These are phyloP conservation scores for Yamadazyma sp. DNA, from an alignment of 805 yeast species.

Conservation along the genomic window DNA sequence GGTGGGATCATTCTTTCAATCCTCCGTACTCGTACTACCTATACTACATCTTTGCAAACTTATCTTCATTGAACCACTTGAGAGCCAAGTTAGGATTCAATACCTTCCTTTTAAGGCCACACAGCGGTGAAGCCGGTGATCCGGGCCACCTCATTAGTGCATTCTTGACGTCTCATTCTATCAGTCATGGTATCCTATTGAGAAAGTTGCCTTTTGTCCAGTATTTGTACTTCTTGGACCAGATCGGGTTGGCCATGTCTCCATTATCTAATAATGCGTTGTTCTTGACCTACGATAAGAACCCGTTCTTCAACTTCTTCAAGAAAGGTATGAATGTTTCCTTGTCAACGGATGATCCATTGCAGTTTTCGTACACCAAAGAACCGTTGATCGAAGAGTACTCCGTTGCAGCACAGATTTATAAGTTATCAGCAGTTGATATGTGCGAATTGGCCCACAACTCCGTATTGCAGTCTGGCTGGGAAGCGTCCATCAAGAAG, in stretches of 20 bases:
- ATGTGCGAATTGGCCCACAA: constrained; percentile 96
- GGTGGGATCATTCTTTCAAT: constrained; percentile 76
- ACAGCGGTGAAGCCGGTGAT: constrained; percentile 99
- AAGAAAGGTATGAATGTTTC: constrained; percentile 93
- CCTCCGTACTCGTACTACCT: constrained; percentile 98
- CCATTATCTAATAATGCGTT: constrained; percentile 96
- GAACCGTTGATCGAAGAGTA: constrained; percentile 98
- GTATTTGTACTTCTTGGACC: constrained; percentile 88
- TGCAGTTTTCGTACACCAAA: constrained; percentile 94
- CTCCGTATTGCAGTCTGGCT: constrained; percentile 92
- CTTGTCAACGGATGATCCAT: constrained; percentile 94
- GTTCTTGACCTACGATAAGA: constrained; percentile 93
- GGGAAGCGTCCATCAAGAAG: constrained; percentile 79
- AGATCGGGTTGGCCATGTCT: constrained; percentile 97
- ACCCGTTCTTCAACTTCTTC: constrained; percentile 90
- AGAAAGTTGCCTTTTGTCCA: constrained; percentile 95
- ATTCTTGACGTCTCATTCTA: constrained; percentile 84
- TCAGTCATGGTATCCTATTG: constrained; percentile 90
- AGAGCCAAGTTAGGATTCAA: constrained; percentile 73
- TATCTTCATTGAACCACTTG: constrained; percentile 84
- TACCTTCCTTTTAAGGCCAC: constrained; percentile 94
- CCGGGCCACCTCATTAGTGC: constrained; percentile 95
- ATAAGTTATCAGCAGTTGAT: constrained; percentile 90
- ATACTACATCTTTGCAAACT: constrained; percentile 83
- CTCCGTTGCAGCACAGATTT: constrained; percentile 97